Base-by-base conservation (phyloP, 208 protist species). In the Ichthyophonus hoferi region DNA sequence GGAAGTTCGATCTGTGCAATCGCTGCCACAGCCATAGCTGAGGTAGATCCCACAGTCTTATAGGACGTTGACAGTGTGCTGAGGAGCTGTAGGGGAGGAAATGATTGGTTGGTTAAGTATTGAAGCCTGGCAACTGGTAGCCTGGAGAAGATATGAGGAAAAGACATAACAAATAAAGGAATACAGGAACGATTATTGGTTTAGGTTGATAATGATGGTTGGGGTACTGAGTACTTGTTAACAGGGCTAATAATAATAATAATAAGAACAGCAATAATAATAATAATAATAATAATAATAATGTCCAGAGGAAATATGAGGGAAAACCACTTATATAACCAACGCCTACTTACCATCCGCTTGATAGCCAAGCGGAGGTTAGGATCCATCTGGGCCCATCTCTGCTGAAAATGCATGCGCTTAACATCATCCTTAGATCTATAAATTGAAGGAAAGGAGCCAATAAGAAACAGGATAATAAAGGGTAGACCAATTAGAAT, bases 1-100 rank as follows among this genome's bases (percentile, higher is more conserved):
- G 85, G 85, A 1, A 88, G 39, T 37, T 88, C 85, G 1, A 58
- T 0, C 85, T 79, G 67, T 43, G 85, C 85, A 76, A 88, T 81
- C 24, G 85, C 17, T 37, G 67, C 7, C 12, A 88, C 67, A 17
- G 85, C 85, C 37, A 42, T 35, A 50, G 85, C 85, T 24, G 40
- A 33, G 38, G 37, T 7, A 31, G 58, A 24, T 40, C 85, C 85
- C 17, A 82, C 43, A 17, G 2, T 33, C 1, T 7, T n/a, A 24
- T 79, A 50, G 43, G 24, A 24, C 37, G 83, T 79, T 14, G 76
- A 34, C 33, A 87, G 83, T 33, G 83, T 58, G n/a, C 3, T 17
- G 7, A 79, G n/a, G 35, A 87, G 50, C 50, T 67, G 50, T 67
- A 24, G 7, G 50, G 7, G 50, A n/a, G 50, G 7, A 24, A n/a